These are phyloP conservation scores for Ceratocystis lukuohia DNA, from an alignment of 2,329 filamentous ascomycete genomes.

Conservation along the genomic window DNA sequence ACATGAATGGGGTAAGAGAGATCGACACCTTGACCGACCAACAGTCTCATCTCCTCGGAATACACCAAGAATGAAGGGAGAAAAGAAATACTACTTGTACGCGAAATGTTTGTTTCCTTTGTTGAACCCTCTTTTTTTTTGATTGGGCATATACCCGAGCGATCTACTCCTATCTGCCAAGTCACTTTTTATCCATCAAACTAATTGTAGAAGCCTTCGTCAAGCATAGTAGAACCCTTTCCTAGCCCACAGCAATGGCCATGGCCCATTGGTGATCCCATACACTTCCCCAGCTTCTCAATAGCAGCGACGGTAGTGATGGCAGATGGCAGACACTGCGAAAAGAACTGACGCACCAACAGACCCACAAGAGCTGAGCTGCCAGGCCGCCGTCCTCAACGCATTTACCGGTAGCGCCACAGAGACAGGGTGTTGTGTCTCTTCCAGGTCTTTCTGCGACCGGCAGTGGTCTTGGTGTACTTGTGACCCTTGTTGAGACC, in stretches of 20 bases:
- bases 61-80: not conserved
- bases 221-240: slow-evolving; percentile 17
- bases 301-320: slow-evolving; percentile 16
- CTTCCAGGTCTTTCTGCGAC: slow-evolving; percentile 99
- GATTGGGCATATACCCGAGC: not conserved
- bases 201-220: slow-evolving; percentile 15
- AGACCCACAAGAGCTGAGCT: slow-evolving; percentile 9
- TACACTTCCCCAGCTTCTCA: slow-evolving; percentile 18
- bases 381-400: slow-evolving; percentile 9
- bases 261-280: slow-evolving; percentile 18
- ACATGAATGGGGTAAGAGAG: not conserved
- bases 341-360: slow-evolving; percentile 16
- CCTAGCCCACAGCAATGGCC: slow-evolving; percentile 20
- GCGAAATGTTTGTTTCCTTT: slow-evolving; percentile 9
- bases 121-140: slow-evolving; percentile 7
- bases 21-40: not conserved
- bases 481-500: slow-evolving; percentile 98
- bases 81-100: not conserved
- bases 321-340: slow-evolving; percentile 15
- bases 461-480: slow-evolving; percentile 96
- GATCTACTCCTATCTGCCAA: slow-evolving; percentile 9
- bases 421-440: slow-evolving; percentile 98
- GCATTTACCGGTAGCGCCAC: slow-evolving; percentile 83
- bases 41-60: not conserved
- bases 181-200: slow-evolving; percentile 4